phyloP scores from a whole-genome alignment of 148 eudicot genomes.

The Rhododendron ovatum region DNA sequence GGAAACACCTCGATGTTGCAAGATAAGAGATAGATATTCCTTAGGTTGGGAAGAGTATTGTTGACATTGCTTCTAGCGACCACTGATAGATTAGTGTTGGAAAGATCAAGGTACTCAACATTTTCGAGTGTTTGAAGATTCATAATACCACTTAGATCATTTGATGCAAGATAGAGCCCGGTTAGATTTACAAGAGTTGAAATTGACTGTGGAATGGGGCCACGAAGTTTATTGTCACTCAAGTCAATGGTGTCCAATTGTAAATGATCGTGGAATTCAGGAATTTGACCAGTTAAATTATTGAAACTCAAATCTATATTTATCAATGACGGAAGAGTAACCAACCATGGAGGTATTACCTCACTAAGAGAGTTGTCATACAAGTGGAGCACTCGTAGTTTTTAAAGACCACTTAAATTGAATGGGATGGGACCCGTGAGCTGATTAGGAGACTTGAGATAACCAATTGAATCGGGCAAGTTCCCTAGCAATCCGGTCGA shows the following conservation, averaged over 20 bases:
- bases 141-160: neutral
- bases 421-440: too few species aligned
- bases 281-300: conserved; percentile 17
- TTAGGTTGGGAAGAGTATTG: neutral
- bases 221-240: too few species aligned
- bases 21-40: neutral
- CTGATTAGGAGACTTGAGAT: neutral
- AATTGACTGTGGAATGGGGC: too few species aligned
- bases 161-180: too few species aligned
- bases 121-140: conserved; percentile 2
- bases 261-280: neutral
- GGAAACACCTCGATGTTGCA: conserved; percentile 22
- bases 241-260: too few species aligned
- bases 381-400: neutral
- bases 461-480: neutral
- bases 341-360: conserved; percentile 22
- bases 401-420: too few species aligned
- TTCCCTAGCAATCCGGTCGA: neutral
- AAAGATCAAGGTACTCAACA: conserved; percentile 1
- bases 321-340: conserved; percentile 10
- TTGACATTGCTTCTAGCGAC: too few species aligned
- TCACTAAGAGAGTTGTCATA: conserved; percentile 13
- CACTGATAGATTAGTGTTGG: conserved; percentile 5
- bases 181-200: too few species aligned
- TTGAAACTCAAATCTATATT: neutral